phyloP scores from a whole-genome alignment of 805 yeast species.

The Debaryomyces castellii region DNA sequence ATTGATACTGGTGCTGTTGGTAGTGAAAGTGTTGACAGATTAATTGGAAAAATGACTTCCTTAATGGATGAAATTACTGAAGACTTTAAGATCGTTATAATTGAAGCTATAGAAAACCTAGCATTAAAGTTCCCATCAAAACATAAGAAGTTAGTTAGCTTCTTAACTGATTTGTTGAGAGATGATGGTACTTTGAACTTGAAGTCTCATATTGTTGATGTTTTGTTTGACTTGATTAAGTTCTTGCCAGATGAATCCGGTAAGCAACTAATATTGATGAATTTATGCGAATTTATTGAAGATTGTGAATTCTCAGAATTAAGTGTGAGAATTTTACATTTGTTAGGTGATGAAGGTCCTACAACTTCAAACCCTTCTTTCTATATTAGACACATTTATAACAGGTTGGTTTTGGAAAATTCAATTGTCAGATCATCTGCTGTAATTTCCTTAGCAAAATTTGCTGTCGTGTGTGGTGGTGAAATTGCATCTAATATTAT shows the following conservation, averaged over 20 bases:
- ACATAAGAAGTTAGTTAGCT: conserved; percentile 76
- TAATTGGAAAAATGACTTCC: conserved; percentile 81
- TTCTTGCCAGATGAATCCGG: conserved; percentile 73
- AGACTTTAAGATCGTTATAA: conserved; percentile 91
- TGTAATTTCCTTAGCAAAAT: conserved; percentile 86
- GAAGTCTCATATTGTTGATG: conserved; percentile 87
- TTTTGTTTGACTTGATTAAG: conserved; percentile 86
- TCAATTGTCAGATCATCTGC: conserved; percentile 96
- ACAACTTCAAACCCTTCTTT: conserved; percentile 78
- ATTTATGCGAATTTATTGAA: conserved; percentile 94
- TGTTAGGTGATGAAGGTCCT: conserved; percentile 95
- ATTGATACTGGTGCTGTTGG: conserved; percentile 32
- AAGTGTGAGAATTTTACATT: conserved; percentile 86
- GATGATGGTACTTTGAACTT: conserved; percentile 88
- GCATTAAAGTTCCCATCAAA: conserved; percentile 92
- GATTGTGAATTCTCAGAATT: conserved; percentile 96
- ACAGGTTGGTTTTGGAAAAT: conserved; percentile 94
- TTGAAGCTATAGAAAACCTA: conserved; percentile 90
- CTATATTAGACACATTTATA: conserved; percentile 93
- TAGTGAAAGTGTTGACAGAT: conserved; percentile 73
- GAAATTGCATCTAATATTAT: conserved; percentile 66
- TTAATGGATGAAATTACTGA: conserved; percentile 93
- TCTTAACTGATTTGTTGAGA: conserved; percentile 79
- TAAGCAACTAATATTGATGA: conserved; percentile 78
- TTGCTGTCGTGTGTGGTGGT: conserved; percentile 75